Conservation (phyloP, 495 filamentous ascomycete species). For the Diplogelasinospora grovesii region DNA sequence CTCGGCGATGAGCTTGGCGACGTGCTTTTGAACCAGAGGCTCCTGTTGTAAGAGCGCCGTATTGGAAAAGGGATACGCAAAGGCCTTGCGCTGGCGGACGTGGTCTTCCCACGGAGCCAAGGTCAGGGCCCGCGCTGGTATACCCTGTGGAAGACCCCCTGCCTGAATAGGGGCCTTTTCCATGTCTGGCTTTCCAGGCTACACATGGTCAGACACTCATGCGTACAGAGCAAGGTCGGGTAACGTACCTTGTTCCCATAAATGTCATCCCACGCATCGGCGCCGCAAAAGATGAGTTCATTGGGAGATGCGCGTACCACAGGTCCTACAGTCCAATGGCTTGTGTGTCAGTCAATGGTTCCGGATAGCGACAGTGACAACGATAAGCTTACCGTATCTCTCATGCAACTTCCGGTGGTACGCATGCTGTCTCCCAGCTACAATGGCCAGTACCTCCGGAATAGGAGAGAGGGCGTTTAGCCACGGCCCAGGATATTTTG, state of each 20-base stretch:
- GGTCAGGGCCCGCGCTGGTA: constrained; percentile 9
- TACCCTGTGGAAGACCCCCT: constrained; percentile 17
- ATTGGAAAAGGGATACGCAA: constrained; percentile 44
- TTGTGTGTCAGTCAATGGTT: background rate
- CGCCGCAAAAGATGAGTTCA: constrained; percentile 16
- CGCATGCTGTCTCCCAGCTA: constrained; percentile 9
- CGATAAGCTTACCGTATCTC: constrained; percentile 5
- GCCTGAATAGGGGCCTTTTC: constrained; percentile 43
- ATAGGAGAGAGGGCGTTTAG: constrained; percentile 8
- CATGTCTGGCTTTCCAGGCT: constrained; percentile 25
- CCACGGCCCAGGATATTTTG: constrained; percentile 11
- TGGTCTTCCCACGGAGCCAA: constrained; percentile 25
- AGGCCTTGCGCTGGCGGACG: constrained; percentile 44
- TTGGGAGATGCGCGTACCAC: constrained; percentile 15
- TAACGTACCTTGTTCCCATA: constrained; percentile 32
- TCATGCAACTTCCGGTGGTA: constrained; percentile 10
- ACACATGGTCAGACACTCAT: constrained; percentile 27
- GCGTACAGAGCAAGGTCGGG: constrained; percentile 1
- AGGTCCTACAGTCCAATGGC: constrained; percentile 2
- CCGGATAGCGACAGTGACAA: background rate
- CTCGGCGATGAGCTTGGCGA: constrained; percentile 19
- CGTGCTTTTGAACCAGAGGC: constrained; percentile 32
- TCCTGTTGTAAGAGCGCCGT: constrained; percentile 36
- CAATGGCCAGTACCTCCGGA: constrained; percentile 7
- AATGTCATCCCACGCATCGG: constrained; percentile 40